Evolutionary conservation across 176 grass and related monocot species (phyloP).

Genomic region (Elymus sibiricus): DNA sequence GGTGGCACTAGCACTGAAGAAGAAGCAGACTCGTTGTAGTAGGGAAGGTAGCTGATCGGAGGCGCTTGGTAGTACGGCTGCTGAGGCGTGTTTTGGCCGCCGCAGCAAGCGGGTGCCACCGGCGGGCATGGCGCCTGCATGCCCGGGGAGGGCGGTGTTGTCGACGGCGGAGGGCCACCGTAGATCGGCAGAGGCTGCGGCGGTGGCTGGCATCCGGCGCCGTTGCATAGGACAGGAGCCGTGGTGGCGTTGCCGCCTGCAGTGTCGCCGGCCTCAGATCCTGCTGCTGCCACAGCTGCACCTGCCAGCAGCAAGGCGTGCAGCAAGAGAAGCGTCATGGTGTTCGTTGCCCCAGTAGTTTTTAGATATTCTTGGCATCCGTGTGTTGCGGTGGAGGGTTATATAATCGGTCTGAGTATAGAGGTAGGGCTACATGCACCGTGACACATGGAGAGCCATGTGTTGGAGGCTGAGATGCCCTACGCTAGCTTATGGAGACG

Average conservation of each 20-base stretch:
- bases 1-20: not conserved
- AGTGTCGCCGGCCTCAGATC: not conserved
- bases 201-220: conserved; percentile 6
- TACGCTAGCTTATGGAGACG: not conserved
- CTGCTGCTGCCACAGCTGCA: not conserved
- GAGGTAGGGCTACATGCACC: conserved; percentile 19
- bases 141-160: not conserved
- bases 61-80: conserved; percentile 24
- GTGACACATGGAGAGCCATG: conserved; percentile 40
- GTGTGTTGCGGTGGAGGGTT: not conserved
- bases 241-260: not conserved
- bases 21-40: conserved; percentile 39
- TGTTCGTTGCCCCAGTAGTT: not conserved
- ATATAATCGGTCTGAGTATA: not conserved
- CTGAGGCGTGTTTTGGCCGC: conserved; percentile 29
- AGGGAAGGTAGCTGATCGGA: conserved; percentile 33
- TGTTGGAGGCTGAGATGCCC: not conserved
- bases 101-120: conserved; percentile 32
- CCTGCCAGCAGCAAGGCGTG: conserved; percentile 14
- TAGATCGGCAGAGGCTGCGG: conserved; percentile 33
- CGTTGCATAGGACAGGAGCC: not conserved
- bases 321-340: not conserved
- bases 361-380: not conserved
- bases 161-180: not conserved
- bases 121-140: conserved; percentile 28